Percentiles rank a stretch among this genome's conserved stretches.
Conservation (phyloP, 2,329 filamentous ascomycete species). For the Venturia asperata region DNA sequence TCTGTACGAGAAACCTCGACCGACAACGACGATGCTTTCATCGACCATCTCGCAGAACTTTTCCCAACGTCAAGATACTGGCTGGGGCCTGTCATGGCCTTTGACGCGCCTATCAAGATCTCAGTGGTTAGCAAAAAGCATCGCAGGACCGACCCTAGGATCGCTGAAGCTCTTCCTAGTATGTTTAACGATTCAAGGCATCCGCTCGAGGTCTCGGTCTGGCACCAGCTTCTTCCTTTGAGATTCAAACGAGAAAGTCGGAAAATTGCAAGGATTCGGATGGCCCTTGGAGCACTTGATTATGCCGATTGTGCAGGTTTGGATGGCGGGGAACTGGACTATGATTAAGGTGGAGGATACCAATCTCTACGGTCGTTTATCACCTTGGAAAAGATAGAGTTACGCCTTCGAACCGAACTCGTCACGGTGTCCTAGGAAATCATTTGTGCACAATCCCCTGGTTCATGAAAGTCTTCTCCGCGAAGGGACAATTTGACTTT, state of each 20-base stretch:
- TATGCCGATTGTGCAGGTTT: slow-evolving; percentile 6
- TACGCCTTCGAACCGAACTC: too few relatives aligned
- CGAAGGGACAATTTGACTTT: too few relatives aligned
- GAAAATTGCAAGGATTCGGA: slow-evolving; percentile 15
- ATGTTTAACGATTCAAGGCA: slow-evolving; percentile 14
- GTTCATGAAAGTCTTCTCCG: too few relatives aligned
- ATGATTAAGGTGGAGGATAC: neutral
- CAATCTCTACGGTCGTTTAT: too few relatives aligned
- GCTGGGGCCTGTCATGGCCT: slow-evolving; percentile 18
- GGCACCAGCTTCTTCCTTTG: slow-evolving; percentile 17
- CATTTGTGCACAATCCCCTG: too few relatives aligned
- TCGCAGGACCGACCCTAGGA: neutral
- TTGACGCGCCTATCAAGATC: slow-evolving; percentile 7
- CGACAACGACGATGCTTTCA: neutral
- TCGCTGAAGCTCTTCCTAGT: neutral
- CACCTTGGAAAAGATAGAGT: too few relatives aligned
- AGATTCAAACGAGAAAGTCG: slow-evolving; percentile 17
- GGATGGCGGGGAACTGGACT: neutral
- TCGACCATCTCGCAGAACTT: neutral
- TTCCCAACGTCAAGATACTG: slow-evolving; percentile 9
- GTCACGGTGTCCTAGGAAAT: too few relatives aligned
- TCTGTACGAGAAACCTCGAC: neutral
- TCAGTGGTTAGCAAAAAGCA: slow-evolving; percentile 3
- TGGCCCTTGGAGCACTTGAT: neutral
- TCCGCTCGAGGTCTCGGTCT: slow-evolving; percentile 12